Conservation (phyloP, 257 asterid species). For the Mitragyna speciosa region DNA sequence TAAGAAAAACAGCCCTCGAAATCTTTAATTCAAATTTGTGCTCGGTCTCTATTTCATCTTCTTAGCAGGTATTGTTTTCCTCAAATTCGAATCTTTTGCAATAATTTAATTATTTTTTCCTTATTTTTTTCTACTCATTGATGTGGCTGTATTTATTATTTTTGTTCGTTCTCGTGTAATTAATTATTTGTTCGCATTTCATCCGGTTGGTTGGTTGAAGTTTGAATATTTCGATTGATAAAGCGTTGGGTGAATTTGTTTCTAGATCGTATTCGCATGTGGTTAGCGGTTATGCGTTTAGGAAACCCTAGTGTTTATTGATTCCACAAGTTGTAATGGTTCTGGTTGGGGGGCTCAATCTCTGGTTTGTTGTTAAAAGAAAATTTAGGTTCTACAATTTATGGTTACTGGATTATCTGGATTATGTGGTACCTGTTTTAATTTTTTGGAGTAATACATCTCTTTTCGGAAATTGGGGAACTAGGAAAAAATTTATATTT, state of each 20-base stretch:
- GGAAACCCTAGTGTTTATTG: slow-evolving; percentile 4
- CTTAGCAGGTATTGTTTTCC: slow-evolving; percentile 27
- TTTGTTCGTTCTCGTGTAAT: not conserved
- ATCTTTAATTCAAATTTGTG: not conserved
- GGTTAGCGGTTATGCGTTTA: not conserved
- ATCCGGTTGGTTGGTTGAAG: not conserved
- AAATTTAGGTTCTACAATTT: not conserved
- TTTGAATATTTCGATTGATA: too few relatives aligned
- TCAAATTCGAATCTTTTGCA: not conserved
- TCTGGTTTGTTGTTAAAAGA: not conserved
- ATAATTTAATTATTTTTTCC: not conserved
- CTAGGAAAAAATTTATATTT: not conserved
- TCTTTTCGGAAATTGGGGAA: not conserved
- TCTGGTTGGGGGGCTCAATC: not conserved
- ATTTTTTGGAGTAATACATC: not conserved
- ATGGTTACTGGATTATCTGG: slow-evolving; percentile 10
- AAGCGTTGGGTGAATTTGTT: not conserved
- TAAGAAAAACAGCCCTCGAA: slow-evolving; percentile 20
- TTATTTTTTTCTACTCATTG: not conserved
- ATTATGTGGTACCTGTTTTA: not conserved
- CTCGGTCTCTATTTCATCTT: slow-evolving; percentile 5
- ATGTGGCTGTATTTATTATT: not conserved
- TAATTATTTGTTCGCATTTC: not conserved
- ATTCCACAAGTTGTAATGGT: not conserved
- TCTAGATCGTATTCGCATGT: not conserved